phyloP scores from a whole-genome alignment of 2,329 filamentous ascomycete genomes.

The Plenodomus tracheiphilus region DNA sequence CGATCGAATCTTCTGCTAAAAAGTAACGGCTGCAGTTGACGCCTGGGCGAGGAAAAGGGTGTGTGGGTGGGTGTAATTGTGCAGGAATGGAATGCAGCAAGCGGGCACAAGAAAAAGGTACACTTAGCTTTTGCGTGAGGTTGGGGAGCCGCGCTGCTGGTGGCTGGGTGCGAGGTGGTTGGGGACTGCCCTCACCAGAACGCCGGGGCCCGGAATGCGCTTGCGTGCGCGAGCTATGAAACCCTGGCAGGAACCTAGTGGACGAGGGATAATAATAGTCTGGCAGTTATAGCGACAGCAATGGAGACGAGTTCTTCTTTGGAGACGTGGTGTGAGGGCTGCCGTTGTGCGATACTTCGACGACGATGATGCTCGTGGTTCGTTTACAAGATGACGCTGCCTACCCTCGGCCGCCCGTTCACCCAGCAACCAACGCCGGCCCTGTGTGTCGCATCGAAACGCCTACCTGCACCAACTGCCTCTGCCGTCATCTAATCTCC shows the following conservation, averaged over 20 bases:
- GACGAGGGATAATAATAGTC: not conserved
- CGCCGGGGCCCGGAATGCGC: constrained; percentile 6
- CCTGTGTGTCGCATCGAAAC: not conserved
- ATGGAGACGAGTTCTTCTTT: not conserved
- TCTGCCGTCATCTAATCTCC: not conserved
- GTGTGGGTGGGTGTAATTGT: constrained; percentile 15
- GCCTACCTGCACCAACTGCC: not conserved
- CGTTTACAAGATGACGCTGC: constrained; percentile 7
- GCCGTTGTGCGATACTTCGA: not conserved
- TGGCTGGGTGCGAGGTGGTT: constrained; percentile 16
- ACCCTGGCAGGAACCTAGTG: constrained; percentile 6
- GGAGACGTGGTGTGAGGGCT: constrained; percentile 5
- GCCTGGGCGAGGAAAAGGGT: constrained; percentile 1
- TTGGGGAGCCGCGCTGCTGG: constrained; percentile 16
- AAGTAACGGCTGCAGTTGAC: not conserved
- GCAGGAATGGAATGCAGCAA: constrained; percentile 9
- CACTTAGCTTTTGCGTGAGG: constrained; percentile 34
- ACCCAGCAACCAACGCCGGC: constrained; percentile 16
- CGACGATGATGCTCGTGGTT: not conserved
- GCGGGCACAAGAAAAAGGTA: constrained; percentile 35
- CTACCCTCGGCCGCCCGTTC: constrained; percentile 5
- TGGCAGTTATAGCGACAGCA: not conserved
- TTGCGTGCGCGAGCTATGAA: too few relatives aligned
- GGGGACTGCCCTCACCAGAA: constrained; percentile 17
- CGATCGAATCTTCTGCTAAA: constrained; percentile 4